phyloP scores from a whole-genome alignment of 495 filamentous ascomycete species.

The Chaetomium fimeti region DNA sequence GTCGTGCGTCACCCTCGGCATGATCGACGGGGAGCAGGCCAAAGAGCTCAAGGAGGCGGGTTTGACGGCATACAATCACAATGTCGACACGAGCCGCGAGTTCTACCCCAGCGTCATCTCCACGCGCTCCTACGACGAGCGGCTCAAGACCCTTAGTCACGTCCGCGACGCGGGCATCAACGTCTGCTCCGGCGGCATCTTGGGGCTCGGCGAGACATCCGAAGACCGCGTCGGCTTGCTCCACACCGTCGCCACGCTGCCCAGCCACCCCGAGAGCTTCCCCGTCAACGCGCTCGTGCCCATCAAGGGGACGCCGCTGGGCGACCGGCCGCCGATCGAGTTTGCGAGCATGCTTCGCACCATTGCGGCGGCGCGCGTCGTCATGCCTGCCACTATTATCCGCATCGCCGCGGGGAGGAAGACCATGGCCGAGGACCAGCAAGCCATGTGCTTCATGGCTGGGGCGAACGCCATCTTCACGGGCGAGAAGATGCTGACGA shows the following conservation, averaged over 20 bases:
- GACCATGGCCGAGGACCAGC: conserved; percentile 76
- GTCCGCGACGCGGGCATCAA: conserved; percentile 80
- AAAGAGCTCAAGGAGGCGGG: conserved; percentile 77
- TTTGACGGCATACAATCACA: conserved; percentile 86
- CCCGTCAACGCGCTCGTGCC: conserved; percentile 84
- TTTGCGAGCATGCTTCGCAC: conserved; percentile 72
- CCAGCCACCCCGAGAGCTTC: conserved; percentile 76
- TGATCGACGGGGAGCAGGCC: conserved; percentile 77
- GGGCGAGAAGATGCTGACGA: conserved; percentile 89
- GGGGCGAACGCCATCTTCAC: conserved; percentile 89
- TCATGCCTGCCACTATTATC: conserved; percentile 78
- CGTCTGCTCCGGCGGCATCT: conserved; percentile 80
- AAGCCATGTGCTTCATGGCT: conserved; percentile 78
- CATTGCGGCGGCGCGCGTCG: conserved; percentile 72
- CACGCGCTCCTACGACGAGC: conserved; percentile 79
- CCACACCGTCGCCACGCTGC: conserved; percentile 72
- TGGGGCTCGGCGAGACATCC: conserved; percentile 73
- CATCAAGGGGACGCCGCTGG: conserved; percentile 80
- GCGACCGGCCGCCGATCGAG: conserved; percentile 63
- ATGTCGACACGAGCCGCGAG: conserved; percentile 82
- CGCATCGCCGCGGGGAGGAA: conserved; percentile 76
- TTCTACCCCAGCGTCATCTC: conserved; percentile 80
- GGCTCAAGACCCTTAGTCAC: conserved; percentile 67
- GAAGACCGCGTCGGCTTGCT: conserved; percentile 75
- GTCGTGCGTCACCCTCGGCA: conserved; percentile 81